Evolutionary conservation across 768 basidiomycete species (phyloP).

Genomic region (Daedaleopsis sinensis): DNA sequence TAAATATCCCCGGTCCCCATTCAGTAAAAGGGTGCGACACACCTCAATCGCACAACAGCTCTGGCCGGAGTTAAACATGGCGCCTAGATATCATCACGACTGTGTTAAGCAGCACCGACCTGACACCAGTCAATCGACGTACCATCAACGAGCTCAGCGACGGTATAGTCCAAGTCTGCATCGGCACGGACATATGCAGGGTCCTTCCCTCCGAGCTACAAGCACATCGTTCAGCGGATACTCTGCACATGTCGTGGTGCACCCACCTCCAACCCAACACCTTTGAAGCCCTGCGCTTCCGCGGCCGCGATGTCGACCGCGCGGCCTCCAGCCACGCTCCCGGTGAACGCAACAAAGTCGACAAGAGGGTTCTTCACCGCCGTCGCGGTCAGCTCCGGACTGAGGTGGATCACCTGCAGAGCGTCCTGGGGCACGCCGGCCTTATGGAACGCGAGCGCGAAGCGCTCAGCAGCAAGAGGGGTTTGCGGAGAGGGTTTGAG

Average conservation of each 20-base stretch:
- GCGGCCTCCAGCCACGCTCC: constrained; percentile 78
- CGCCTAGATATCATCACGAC: constrained; percentile 51
- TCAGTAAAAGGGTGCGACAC: constrained; percentile 8
- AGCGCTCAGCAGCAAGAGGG: constrained; percentile 83
- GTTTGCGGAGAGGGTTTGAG: constrained; percentile 98
- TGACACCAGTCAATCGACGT: neutral
- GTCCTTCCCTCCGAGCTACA: constrained; percentile 93
- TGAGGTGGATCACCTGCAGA: constrained; percentile 77
- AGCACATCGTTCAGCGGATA: constrained; percentile 33
- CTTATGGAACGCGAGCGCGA: constrained; percentile 64
- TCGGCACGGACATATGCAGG: constrained; percentile 93
- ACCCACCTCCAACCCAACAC: constrained; percentile 80
- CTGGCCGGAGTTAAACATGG: constrained; percentile 97
- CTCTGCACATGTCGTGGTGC: neutral
- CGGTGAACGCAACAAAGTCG: constrained; percentile 90
- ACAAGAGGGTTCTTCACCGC: constrained; percentile 68
- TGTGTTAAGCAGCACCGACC: neutral
- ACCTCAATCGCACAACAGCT: constrained; percentile 95
- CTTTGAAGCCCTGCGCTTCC: constrained; percentile 73
- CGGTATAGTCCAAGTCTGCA: constrained; percentile 82
- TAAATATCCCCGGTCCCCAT: neutral
- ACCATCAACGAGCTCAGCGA: constrained; percentile 91
- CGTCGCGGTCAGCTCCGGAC: constrained; percentile 58
- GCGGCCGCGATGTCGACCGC: constrained; percentile 74
- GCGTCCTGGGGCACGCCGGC: constrained; percentile 81